phyloP scores from a whole-genome alignment of 78 protist genomes.

The Protostelium mycophagum region DNA sequence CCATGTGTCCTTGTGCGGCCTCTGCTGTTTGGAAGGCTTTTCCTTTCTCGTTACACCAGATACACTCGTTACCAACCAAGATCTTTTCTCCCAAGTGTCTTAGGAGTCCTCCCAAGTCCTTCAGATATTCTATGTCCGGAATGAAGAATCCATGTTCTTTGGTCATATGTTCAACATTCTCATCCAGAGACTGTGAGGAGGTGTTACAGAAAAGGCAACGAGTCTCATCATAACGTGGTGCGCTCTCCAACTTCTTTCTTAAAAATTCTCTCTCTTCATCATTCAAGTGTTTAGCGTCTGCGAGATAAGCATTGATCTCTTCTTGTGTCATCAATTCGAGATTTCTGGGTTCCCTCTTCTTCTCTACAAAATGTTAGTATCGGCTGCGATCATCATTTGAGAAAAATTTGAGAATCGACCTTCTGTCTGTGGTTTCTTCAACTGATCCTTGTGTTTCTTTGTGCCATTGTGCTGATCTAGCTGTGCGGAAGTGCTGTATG shows the following conservation, averaged over 20 bases:
- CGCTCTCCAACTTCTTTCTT: neutral
- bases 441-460: constrained; percentile 70
- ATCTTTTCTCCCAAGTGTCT: constrained; percentile 62
- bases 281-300: neutral
- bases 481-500: constrained; percentile 2
- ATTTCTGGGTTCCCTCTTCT: neutral
- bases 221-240: neutral
- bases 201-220: neutral
- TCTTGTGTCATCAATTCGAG: neutral
- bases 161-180: constrained; percentile 74
- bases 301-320: neutral
- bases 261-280: neutral
- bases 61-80: constrained; percentile 65
- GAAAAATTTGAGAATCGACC: neutral
- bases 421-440: neutral
- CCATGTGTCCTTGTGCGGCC: constrained; percentile 79
- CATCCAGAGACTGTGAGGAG: neutral
- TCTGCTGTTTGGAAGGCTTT: constrained; percentile 21
- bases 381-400: no score
- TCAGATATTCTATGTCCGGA: constrained; percentile 76
- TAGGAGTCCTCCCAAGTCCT: constrained; percentile 69
- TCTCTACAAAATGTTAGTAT: no score
- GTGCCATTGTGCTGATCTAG: constrained; percentile 53
- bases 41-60: constrained; percentile 71
- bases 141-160: constrained; percentile 74